phyloP scores from a whole-genome alignment of 2,329 filamentous ascomycete genomes.

The Thelonectria blattea region DNA sequence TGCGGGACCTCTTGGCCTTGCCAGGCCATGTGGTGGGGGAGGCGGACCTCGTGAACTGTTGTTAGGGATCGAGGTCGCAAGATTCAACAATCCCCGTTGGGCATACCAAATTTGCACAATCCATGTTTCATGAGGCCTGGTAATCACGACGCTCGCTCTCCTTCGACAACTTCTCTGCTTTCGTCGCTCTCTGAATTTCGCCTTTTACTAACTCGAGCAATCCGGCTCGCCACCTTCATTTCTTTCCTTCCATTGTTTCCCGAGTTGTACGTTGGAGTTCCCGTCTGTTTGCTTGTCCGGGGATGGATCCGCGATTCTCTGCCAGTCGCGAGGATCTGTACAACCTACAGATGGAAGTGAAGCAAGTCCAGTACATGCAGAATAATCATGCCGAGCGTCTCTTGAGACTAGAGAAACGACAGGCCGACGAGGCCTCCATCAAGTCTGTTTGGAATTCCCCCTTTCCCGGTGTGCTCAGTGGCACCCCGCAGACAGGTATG shows the following conservation, averaged over 20 bases:
- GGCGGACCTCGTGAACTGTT: conserved; percentile 47
- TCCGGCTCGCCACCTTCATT: conserved; percentile 1
- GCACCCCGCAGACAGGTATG: conserved; percentile 86
- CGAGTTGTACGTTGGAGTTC: not conserved
- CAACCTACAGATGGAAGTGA: conserved; percentile 73
- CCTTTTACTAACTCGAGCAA: not conserved
- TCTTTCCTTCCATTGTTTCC: conserved; percentile 5
- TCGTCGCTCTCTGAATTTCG: conserved; percentile 4
- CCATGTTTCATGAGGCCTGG: conserved; percentile 11
- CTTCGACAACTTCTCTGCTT: conserved; percentile 15
- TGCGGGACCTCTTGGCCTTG: conserved; percentile 33
- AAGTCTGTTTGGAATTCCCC: conserved; percentile 95
- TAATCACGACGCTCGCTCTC: conserved; percentile 20
- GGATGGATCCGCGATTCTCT: conserved; percentile 69
- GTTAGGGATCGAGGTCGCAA: conserved; percentile 44
- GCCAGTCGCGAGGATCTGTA: conserved; percentile 69
- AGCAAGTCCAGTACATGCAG: conserved; percentile 69
- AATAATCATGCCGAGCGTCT: conserved; percentile 67
- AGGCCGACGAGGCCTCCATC: conserved; percentile 69
- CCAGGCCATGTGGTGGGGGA: conserved; percentile 54
- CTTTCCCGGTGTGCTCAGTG: conserved; percentile 83
- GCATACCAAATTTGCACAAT: conserved; percentile 4
- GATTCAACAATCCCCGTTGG: conserved; percentile 18
- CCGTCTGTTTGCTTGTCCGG: conserved; percentile 36
- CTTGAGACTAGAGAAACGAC: conserved; percentile 67